Conservation (phyloP, 108 stramenopile species). For the Skeletonema grethae region DNA sequence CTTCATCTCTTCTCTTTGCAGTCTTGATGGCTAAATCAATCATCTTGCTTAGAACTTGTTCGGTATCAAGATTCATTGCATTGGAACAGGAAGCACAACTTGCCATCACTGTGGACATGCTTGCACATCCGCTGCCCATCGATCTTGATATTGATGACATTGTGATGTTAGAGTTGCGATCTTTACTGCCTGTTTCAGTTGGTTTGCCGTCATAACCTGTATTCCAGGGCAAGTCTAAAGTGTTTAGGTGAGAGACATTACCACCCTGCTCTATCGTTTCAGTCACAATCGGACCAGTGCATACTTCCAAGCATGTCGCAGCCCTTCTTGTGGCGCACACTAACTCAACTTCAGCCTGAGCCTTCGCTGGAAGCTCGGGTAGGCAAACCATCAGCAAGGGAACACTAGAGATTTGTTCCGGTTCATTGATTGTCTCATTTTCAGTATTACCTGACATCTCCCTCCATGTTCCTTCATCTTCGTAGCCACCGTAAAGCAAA, state of each 20-base stretch:
- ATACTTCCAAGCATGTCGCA: slow-evolving; percentile 46
- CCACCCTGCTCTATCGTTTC: not conserved
- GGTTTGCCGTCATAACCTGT: slow-evolving; percentile 51
- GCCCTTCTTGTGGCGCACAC: slow-evolving; percentile 63
- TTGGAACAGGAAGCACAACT: not conserved
- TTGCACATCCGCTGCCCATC: slow-evolving; percentile 50
- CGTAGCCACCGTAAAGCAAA: slow-evolving; percentile 74
- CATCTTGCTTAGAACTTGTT: slow-evolving; percentile 52
- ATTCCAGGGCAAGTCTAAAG: slow-evolving; percentile 44
- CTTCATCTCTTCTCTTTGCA: slow-evolving; percentile 16
- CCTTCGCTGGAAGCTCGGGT: slow-evolving; percentile 83
- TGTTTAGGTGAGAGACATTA: not conserved
- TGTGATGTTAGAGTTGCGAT: slow-evolving; percentile 9
- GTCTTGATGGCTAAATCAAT: slow-evolving; percentile 46
- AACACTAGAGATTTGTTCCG: slow-evolving; percentile 11
- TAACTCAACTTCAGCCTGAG: slow-evolving; percentile 76
- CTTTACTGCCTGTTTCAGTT: not conserved
- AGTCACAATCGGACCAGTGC: slow-evolving; percentile 12
- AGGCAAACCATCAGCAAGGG: slow-evolving; percentile 77
- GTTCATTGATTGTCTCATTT: slow-evolving; percentile 3
- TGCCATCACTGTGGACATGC: slow-evolving; percentile 48
- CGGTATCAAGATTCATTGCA: slow-evolving; percentile 27
- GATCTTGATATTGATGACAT: slow-evolving; percentile 45
- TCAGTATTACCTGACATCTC: slow-evolving; percentile 50
- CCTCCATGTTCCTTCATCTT: slow-evolving; percentile 82